A percentile compares a stretch with the other conserved stretches of the same genome.
These are phyloP conservation scores for Annulohypoxylon nitens DNA, from an alignment of 495 filamentous ascomycete genomes.

Conservation along the genomic window DNA sequence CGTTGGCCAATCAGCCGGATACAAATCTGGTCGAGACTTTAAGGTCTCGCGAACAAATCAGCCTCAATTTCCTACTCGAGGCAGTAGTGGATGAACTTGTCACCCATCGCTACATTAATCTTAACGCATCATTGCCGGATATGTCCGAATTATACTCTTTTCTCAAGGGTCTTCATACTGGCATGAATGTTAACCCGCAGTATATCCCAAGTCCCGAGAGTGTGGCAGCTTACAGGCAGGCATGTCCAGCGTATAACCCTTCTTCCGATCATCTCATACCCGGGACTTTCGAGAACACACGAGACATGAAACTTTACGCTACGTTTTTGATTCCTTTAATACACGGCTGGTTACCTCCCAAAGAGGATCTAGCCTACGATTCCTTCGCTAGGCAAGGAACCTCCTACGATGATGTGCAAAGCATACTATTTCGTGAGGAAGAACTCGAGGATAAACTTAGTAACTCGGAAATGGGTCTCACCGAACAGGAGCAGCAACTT, in stretches of 20 bases:
- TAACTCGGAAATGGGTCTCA: slow-evolving; percentile 58
- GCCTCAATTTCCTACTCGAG: slow-evolving; percentile 84
- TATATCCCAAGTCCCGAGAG: slow-evolving; percentile 69
- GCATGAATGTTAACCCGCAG: slow-evolving; percentile 97
- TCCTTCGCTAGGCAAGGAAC: slow-evolving; percentile 78
- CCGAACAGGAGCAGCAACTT: slow-evolving; percentile 75
- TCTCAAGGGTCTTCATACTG: slow-evolving; percentile 89
- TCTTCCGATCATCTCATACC: slow-evolving; percentile 62
- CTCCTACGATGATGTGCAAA: slow-evolving; percentile 91
- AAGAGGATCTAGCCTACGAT: slow-evolving; percentile 69
- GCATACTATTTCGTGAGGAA: slow-evolving; percentile 86
- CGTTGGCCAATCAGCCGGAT: slow-evolving; percentile 67
- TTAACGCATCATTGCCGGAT: slow-evolving; percentile 74
- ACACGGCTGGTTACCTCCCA: slow-evolving; percentile 90
- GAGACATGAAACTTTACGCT: slow-evolving; percentile 86
- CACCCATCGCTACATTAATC: slow-evolving; percentile 65
- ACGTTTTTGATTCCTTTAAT: slow-evolving; percentile 89
- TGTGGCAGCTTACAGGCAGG: slow-evolving; percentile 59
- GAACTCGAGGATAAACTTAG: slow-evolving; percentile 85
- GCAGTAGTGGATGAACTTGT: slow-evolving; percentile 93
- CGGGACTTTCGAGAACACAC: slow-evolving; percentile 84
- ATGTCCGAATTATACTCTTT: slow-evolving; percentile 89
- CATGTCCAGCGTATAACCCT: slow-evolving; percentile 57
- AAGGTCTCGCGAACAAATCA: slow-evolving; percentile 85
- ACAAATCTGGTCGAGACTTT: slow-evolving; percentile 83